Percentiles rank a stretch among this genome's conserved stretches.
phyloP scores from a whole-genome alignment of 441 rosid genomes.

The Corymbia citriodora region DNA sequence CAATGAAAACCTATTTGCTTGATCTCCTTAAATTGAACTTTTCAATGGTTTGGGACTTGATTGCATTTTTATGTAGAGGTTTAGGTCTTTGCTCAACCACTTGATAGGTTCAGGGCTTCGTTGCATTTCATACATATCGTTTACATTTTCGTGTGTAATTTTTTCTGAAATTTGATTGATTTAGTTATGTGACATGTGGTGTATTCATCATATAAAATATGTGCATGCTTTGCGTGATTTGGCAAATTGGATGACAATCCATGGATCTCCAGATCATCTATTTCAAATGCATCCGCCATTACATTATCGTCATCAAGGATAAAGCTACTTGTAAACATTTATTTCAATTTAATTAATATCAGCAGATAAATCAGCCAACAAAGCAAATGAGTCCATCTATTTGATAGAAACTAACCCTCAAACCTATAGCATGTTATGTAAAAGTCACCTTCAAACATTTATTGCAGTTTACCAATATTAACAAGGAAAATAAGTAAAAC shows the following conservation, averaged over 20 bases:
- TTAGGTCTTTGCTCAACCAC: not conserved
- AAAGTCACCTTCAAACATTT: not conserved
- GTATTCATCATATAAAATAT: not conserved
- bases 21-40: not conserved
- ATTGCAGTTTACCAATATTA: not conserved
- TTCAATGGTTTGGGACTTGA: not conserved
- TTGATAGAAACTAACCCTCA: not conserved
- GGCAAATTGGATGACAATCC: not conserved
- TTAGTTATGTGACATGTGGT: not conserved
- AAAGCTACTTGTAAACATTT: not conserved
- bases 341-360: not conserved
- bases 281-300: not conserved
- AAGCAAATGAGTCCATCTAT: not conserved
- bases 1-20: not conserved
- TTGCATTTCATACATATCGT: not conserved
- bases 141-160: not conserved
- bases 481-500: not conserved
- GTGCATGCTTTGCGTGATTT: not conserved
- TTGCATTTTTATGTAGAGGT: not conserved
- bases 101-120: not conserved
- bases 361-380: not conserved
- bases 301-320: not conserved
- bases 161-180: not conserved
- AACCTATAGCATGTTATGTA: not conserved
- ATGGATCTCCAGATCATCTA: not conserved